Conservation (phyloP, 1,139 yeast genomes). For the Saccharomyces hybrid region DNA sequence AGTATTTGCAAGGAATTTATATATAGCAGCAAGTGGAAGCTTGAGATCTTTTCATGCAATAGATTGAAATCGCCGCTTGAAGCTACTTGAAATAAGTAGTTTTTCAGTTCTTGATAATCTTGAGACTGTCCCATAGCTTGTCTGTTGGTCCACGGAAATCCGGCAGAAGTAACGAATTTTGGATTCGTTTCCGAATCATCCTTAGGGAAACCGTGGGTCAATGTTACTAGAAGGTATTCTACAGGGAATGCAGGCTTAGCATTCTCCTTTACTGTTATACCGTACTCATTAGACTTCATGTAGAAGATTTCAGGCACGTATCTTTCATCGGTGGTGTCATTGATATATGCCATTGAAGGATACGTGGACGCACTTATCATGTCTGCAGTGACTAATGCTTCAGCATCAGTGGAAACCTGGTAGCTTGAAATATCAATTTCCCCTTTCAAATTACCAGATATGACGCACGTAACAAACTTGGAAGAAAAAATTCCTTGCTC, state of each 20-base stretch:
- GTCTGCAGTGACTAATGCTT: constrained; percentile 80
- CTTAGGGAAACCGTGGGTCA: constrained; percentile 91
- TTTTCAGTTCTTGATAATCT: constrained; percentile 46
- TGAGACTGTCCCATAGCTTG: constrained; percentile 69
- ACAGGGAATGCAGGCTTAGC: constrained; percentile 97
- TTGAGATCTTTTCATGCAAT: constrained; percentile 42
- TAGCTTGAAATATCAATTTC: constrained; percentile 88
- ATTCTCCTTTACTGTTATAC: constrained; percentile 73
- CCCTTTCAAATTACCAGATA: constrained; percentile 77
- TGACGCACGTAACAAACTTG: constrained; percentile 86
- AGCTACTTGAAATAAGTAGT: constrained; percentile 40
- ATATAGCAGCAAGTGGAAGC: constrained; percentile 69
- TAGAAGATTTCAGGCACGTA: constrained; percentile 94
- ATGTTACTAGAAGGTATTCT: constrained; percentile 78
- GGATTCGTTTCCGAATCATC: constrained; percentile 41
- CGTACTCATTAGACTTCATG: constrained; percentile 80
- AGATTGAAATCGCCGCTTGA: constrained; percentile 28
- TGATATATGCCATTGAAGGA: constrained; percentile 80
- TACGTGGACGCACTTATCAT: constrained; percentile 82
- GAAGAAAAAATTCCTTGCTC: constrained; percentile 69
- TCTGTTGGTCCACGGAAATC: constrained; percentile 73
- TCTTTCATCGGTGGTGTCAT: constrained; percentile 58
- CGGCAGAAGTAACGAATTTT: constrained; percentile 35
- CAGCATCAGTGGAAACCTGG: constrained; percentile 84
- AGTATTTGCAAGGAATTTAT: constrained; percentile 48